Percentiles rank a stretch among this genome's conserved stretches.
phyloP scores from a whole-genome alignment of 176 grass and related monocot species.

The Oryza glumipatula region DNA sequence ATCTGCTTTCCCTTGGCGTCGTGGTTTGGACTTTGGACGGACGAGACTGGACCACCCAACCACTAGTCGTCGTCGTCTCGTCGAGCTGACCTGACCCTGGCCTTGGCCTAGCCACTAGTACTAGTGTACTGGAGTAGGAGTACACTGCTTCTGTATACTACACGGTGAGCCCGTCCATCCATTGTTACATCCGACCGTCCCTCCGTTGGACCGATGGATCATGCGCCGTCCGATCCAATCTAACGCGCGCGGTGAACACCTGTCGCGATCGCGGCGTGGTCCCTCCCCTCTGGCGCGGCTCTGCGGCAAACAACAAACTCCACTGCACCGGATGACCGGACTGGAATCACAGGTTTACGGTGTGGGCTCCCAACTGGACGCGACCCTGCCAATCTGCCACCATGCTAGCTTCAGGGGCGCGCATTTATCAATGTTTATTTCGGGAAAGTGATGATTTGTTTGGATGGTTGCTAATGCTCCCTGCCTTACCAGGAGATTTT shows the following conservation, averaged over 20 bases:
- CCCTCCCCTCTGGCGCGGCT: neutral
- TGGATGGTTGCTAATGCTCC: no score
- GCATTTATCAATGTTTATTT: no score
- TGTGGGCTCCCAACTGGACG: no score
- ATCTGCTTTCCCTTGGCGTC: no score
- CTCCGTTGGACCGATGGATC: neutral
- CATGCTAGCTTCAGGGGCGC: no score
- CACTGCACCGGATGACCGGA: neutral
- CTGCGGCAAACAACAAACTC: neutral
- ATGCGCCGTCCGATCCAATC: neutral
- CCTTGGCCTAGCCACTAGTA: neutral
- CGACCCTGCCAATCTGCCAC: no score
- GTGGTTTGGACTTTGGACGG: no score
- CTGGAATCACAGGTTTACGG: neutral
- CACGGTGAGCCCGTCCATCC: neutral
- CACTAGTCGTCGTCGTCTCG: neutral
- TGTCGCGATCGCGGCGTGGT: neutral
- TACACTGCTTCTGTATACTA: no score
- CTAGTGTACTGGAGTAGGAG: no score
- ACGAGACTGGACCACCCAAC: neutral
- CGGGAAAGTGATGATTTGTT: no score
- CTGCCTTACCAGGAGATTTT: no score
- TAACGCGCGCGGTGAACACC: neutral
- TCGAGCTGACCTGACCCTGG: neutral
- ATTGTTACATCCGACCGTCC: neutral